Evolutionary conservation across 345 rosid species (phyloP).

Genomic region (Odontarrhena argentea): DNA sequence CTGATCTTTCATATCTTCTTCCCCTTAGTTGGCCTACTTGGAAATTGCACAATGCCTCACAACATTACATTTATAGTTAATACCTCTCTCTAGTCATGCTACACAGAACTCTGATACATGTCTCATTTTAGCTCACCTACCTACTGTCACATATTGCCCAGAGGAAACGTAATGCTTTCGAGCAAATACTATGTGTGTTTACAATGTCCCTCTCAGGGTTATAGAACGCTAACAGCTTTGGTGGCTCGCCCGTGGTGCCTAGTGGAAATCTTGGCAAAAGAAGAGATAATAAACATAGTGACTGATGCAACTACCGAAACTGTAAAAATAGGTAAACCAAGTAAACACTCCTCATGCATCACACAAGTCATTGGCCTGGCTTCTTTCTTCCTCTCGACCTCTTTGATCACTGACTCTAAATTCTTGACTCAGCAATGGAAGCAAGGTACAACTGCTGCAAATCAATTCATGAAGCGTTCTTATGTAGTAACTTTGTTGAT

Average conservation of each 20-base stretch:
- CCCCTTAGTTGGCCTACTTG: constrained; percentile 11
- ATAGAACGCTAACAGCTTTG: constrained; percentile 72
- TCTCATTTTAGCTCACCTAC: not conserved
- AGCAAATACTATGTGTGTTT: constrained; percentile 15
- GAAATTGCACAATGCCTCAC: constrained; percentile 6
- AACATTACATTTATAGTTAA: not conserved
- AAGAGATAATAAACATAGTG: constrained; percentile 63
- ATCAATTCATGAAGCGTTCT: constrained; percentile 62
- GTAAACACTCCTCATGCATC: not conserved
- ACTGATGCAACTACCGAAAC: constrained; percentile 69
- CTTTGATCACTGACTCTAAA: constrained; percentile 17
- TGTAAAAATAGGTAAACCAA: constrained; percentile 67
- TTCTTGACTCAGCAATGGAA: constrained; percentile 69
- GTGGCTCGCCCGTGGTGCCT: constrained; percentile 86
- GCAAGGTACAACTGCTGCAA: constrained; percentile 76
- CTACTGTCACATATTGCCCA: not conserved
- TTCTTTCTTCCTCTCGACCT: not conserved
- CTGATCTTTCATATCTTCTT: constrained; percentile 1
- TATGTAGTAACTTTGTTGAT: constrained; percentile 53
- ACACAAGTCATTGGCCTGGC: not conserved
- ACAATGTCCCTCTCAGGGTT: constrained; percentile 57
- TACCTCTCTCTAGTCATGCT: not conserved
- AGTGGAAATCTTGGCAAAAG: constrained; percentile 75
- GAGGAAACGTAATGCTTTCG: constrained; percentile 2
- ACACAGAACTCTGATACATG: constrained; percentile 10